phyloP scores from a whole-genome alignment of 2,329 filamentous ascomycete species.

The Ophiosphaerella narmari region DNA sequence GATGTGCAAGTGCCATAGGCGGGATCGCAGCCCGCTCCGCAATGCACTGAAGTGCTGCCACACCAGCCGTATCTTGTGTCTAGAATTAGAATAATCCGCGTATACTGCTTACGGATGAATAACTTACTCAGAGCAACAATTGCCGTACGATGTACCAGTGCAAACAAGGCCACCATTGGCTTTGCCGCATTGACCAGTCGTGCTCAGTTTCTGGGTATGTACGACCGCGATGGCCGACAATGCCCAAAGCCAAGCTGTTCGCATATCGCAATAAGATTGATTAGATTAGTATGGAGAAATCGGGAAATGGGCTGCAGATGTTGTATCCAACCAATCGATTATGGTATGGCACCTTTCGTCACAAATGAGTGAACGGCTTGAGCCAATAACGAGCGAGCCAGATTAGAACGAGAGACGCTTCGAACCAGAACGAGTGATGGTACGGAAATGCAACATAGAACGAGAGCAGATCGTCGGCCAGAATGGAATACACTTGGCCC shows the following conservation, averaged over 20 bases:
- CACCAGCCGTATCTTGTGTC: neutral
- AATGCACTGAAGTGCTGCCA: constrained; percentile 1
- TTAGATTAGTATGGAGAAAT: neutral
- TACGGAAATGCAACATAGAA: neutral
- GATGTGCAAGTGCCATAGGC: constrained; percentile 19
- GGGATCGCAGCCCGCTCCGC: constrained; percentile 20
- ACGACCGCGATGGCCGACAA: neutral
- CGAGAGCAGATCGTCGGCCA: neutral
- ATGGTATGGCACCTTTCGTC: neutral
- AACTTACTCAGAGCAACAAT: constrained; percentile 5
- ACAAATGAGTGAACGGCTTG: no score
- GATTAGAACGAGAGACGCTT: no score
- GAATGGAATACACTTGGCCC: neutral
- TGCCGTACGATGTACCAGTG: neutral
- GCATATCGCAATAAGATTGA: neutral
- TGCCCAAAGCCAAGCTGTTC: neutral
- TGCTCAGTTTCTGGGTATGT: neutral
- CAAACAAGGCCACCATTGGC: neutral
- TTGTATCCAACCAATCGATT: no score
- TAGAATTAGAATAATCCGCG: neutral
- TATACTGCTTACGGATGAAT: neutral
- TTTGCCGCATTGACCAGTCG: neutral
- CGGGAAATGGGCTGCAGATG: no score
- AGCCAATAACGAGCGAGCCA: neutral
- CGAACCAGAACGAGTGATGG: constrained; percentile 4